phyloP scores from a whole-genome alignment of 176 grass and related monocot genomes.

The Ananas comosus region DNA sequence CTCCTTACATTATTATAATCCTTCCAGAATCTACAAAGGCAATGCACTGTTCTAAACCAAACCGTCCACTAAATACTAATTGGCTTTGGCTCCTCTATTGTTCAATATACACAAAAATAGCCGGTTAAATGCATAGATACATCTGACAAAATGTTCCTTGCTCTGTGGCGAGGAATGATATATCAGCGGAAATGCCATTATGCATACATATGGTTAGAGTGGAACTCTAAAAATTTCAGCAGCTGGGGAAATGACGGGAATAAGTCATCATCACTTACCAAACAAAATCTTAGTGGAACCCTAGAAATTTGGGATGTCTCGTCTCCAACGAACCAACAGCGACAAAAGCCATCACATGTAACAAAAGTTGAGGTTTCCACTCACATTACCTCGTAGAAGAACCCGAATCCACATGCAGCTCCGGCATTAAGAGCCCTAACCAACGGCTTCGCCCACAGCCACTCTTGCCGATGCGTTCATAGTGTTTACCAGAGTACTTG shows the following conservation, averaged over 20 bases:
- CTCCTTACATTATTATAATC: too few relatives aligned
- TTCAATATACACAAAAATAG: too few relatives aligned
- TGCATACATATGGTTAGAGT: too few relatives aligned
- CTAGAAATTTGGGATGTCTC: not conserved
- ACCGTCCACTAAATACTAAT: too few relatives aligned
- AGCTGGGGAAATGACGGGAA: not conserved
- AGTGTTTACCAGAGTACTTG: constrained; percentile 44
- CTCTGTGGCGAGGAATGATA: too few relatives aligned
- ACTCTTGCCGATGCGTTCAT: constrained; percentile 16
- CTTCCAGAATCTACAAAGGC: too few relatives aligned
- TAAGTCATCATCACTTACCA: not conserved
- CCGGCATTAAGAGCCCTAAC: constrained; percentile 10
- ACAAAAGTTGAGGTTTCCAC: not conserved
- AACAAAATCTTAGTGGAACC: constrained; percentile 4
- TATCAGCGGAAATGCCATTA: too few relatives aligned
- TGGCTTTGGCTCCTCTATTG: not conserved
- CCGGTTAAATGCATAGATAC: too few relatives aligned
- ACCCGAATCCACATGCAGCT: constrained; percentile 5
- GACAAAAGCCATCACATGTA: not conserved
- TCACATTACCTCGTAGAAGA: not conserved
- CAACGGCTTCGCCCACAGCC: constrained; percentile 3
- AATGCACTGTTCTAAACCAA: too few relatives aligned
- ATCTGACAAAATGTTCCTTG: too few relatives aligned
- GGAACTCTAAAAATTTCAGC: not conserved
- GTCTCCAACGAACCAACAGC: not conserved